Base-by-base conservation (phyloP, 2,329 filamentous ascomycete species). In the Penicillium verrucosum region DNA sequence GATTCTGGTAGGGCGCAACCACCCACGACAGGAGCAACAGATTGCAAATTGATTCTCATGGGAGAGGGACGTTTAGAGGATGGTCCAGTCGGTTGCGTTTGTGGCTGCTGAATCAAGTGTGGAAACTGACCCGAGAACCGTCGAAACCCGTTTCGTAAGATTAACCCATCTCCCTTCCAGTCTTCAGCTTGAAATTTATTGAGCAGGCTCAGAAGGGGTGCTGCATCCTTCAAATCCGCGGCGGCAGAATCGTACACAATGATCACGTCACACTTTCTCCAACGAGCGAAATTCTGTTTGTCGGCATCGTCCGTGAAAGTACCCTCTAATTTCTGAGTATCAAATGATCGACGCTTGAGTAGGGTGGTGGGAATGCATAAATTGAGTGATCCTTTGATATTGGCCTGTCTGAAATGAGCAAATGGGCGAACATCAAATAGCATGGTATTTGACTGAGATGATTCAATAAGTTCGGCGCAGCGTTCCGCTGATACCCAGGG, bases 281-380 rank as follows among this genome's bases (percentile, higher is more conserved):
- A 97, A 37, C 81, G 81, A 18, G 88, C 81, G 67, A 99, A 97
- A 57, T 81, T 88, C 10, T 80, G 80, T 62, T 88, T 86, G 57
- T 93, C 87, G 2, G 80, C 75, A 7, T 88, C 83, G 14, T 82
- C 83, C 59, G 90, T 88, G 70, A 99, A 95, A 0, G 91, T 97
- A 59, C 92, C 89, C 63, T 90, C 85, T 32, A 99, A 79, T 70
- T 95, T 97, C 60, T 92, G 82, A 12, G 96, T 83, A 65, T 93
- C 93, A 74, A 95, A 97, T 0, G 92, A 95, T 0, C 90, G 87
- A 48, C 94, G 83, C 74, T 97, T 97, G 18, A 99, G 77, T 14
- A 99, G 78, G 0, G 93, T 97, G 0, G 94, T 97, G 0, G 94
- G 94, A 59, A 97, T 96, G 70, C 94, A 97, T 5, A 99, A 79